Evolutionary conservation across 768 basidiomycete species (phyloP), one percentile per base, ranked within the genome.

Genomic region (Trametes punicea): DNA sequence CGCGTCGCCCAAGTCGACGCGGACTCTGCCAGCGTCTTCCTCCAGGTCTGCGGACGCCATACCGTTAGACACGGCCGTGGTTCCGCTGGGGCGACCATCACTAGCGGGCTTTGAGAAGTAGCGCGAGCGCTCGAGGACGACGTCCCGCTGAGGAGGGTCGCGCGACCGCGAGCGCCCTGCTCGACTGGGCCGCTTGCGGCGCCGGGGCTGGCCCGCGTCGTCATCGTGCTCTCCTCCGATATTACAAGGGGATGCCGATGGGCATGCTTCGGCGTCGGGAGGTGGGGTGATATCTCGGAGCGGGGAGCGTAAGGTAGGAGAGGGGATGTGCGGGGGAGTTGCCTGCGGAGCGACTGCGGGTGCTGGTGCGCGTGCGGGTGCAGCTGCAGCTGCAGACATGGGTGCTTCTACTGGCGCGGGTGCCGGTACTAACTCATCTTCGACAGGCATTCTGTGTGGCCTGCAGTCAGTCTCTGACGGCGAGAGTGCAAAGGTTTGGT

Each of bases 171-270:
- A 60, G 23, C 58, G 61, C 2, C 44, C 50, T 9, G 42, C 44
- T 26, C 57, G 56, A 20, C 33, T 52, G 18, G 65, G 66, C 20
- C 64, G 51, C 23, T 67, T 67, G 27, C 65, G 63, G 20, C 62
- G 57, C 11, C 65, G 64, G 2, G 60, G 64, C 39, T 59, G 61
- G 23, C 64, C 63, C 9, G 29, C 64, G 55, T 71, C 67, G 47
- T 64, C 62, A 47, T 58, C 62, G 59, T 65, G 65, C 23, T 60
- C 54, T 10, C 40, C 30, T 7, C 7, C 40, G 8, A n/a, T 23
- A 4, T 25, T 16, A 18, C 46, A 27, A 2, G 16, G 38, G 0
- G 57, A 46, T 13, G 44, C 38, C 1, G 68, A 66, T 7, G 66
- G 59, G 6, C 62, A 64, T 8, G 65, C 62, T 16, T 48, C 55